Base-by-base conservation (phyloP, 73 alveolate genomes). In the Uronychia binucleata region DNA sequence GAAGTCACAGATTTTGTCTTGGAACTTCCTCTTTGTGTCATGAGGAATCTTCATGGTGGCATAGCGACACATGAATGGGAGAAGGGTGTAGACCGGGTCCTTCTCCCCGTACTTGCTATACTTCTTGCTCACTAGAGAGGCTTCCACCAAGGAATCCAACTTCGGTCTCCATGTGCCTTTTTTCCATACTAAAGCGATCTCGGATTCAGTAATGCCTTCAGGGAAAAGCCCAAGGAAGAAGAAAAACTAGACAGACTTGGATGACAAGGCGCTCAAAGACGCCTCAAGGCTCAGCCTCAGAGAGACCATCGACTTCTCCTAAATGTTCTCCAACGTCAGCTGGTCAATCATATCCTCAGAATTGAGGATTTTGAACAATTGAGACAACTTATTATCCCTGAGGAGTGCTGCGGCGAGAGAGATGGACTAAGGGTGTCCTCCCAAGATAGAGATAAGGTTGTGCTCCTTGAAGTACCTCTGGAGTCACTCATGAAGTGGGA, bases 161-260 rank as follows among this genome's bases (percentile, higher is more conserved):
- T 85, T 77, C 26, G 82, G 30, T 32, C 80, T 75, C 81, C 84
- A 83, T 33, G 74, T 57, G 19, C n/a, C 25, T n/a, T 85, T 35
- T 57, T 85, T 88, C 92, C 95, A 90, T 28, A 85, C 28, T 34
- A 85, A 57, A 26, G 33, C 77, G 28, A 90, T 46, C 33, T 84
- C 93, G 0, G 31, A 77, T 26, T 80, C 83, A 1, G 57, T 77
- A 74, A 90, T 67, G 28, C 95, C 95, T 11, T 88, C 91, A 25
- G 95, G 95, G 1, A 90, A 77, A 78, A 90, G 85, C 31, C 95
- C 95, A 58, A 90, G 57, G 33, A 90, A 59, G 34, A 86, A 85
- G 82, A 90, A 90, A 74, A 90, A 75, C 30, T 84, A 13, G 0
- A 79, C 33, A 26, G 93, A 87, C 31, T 85, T 35, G n/a, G 46